A percentile compares a stretch with the other conserved stretches of the same genome.
Conservation (phyloP, 352 stramenopile species). For the Pythium vanterpoolii region DNA sequence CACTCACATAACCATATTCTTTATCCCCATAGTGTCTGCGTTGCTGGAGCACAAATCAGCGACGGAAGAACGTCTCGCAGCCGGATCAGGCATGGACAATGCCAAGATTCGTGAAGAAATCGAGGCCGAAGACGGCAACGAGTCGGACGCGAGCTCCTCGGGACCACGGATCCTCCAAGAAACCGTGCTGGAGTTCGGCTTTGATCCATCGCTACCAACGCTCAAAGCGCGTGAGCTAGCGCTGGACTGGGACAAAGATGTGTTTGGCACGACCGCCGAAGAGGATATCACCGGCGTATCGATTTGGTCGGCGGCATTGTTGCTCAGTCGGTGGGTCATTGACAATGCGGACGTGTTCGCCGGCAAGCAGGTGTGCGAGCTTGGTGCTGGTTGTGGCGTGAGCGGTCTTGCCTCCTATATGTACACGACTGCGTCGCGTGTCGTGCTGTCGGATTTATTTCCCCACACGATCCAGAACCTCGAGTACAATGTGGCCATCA, state of each 20-base stretch:
- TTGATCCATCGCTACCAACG: conserved; percentile 48
- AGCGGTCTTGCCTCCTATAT: conserved; percentile 73
- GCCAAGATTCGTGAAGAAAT: conserved; percentile 59
- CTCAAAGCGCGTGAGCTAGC: conserved; percentile 76
- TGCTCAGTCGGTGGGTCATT: conserved; percentile 83
- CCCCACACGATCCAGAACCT: conserved; percentile 81
- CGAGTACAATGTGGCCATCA: conserved; percentile 75
- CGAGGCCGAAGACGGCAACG: conserved; percentile 40
- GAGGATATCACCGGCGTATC: conserved; percentile 87
- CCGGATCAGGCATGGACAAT: conserved; percentile 69
- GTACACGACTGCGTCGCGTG: conserved; percentile 67
- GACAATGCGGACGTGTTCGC: conserved; percentile 58
- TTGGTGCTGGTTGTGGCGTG: conserved; percentile 82
- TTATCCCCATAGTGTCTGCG: conserved; percentile 50
- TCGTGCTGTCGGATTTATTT: conserved; percentile 86
- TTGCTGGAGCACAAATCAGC: conserved; percentile 79
- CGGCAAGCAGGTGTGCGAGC: conserved; percentile 75
- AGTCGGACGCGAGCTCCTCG: conserved; percentile 12
- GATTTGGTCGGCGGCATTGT: conserved; percentile 86
- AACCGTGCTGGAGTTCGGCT: conserved; percentile 78
- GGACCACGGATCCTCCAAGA: conserved; percentile 75
- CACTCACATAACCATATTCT: not conserved
- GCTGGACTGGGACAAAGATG: conserved; percentile 80
- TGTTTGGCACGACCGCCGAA: conserved; percentile 72
- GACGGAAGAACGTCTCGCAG: conserved; percentile 69